Evolutionary conservation across 2,329 filamentous ascomycete species (phyloP).

Genomic region (Cephalotrichum gorgonifer): DNA sequence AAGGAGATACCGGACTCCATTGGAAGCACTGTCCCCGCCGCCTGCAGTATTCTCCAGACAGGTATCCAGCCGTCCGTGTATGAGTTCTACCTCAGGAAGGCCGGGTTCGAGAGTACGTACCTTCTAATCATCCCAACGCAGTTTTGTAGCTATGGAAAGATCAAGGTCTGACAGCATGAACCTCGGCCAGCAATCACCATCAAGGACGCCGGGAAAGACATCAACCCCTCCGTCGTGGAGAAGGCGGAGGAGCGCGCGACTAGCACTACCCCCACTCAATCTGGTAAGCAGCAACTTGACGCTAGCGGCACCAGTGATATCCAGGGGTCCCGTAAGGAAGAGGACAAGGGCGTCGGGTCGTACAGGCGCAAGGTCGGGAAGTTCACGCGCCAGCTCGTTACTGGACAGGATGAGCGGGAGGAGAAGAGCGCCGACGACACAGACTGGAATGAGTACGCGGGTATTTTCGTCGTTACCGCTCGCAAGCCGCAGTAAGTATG

Average conservation of each 20-base stretch:
- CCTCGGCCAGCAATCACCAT: neutral
- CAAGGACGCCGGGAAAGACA: neutral
- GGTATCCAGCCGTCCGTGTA: neutral
- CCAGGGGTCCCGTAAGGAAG: neutral
- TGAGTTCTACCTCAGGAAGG: neutral
- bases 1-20: neutral
- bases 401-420: neutral
- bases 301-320: neutral
- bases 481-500: neutral
- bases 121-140: neutral
- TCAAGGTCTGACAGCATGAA: neutral
- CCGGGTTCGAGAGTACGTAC: conserved; percentile 1
- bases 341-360: neutral
- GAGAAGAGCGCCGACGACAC: neutral
- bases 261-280: neutral
- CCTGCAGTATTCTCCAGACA: neutral
- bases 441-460: conserved; percentile 3
- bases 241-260: no score
- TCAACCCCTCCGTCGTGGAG: neutral
- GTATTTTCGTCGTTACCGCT: conserved; percentile 1
- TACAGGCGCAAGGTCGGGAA: conserved; percentile 1
- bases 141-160: neutral
- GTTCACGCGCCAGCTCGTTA: conserved; percentile 2
- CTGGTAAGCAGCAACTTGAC: neutral
- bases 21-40: neutral